Evolutionary conservation across 768 basidiomycete genomes (phyloP).

Genomic region (Mycena filopes): DNA sequence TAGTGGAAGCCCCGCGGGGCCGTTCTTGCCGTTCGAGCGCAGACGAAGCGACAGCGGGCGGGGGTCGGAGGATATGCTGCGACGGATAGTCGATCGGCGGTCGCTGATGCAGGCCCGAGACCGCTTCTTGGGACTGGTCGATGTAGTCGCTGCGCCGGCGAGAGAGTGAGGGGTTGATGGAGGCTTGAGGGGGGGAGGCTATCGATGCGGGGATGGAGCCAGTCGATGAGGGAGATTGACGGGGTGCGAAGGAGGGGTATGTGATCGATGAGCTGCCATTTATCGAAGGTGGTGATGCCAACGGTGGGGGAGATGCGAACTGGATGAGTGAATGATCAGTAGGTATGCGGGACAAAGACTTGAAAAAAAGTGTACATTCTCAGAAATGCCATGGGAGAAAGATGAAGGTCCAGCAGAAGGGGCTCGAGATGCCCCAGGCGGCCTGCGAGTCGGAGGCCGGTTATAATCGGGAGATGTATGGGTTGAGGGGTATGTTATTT

Average conservation of each 20-base stretch:
- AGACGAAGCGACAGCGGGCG: conserved; percentile 80
- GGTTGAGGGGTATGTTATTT: conserved; percentile 40
- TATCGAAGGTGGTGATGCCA: conserved; percentile 29
- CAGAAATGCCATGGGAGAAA: conserved; percentile 59
- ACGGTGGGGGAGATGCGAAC: conserved; percentile 48
- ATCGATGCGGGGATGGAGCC: conserved; percentile 54
- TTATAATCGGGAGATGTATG: conserved; percentile 16
- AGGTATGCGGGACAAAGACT: conserved; percentile 8
- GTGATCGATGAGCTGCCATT: conserved; percentile 60
- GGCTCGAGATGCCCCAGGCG: conserved; percentile 27
- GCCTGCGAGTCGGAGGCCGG: conserved; percentile 27
- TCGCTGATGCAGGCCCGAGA: conserved; percentile 58
- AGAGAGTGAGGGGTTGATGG: conserved; percentile 82
- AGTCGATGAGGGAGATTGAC: conserved; percentile 48
- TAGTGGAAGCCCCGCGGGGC: background rate
- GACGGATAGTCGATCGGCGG: conserved; percentile 83
- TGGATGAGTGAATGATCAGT: conserved; percentile 40
- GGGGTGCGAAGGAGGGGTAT: conserved; percentile 61
- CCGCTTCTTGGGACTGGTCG: conserved; percentile 78
- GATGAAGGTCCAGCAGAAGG: conserved; percentile 37
- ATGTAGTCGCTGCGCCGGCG: conserved; percentile 83
- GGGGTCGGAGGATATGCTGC: conserved; percentile 75
- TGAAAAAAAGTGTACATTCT: conserved; percentile 59
- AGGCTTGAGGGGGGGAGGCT: conserved; percentile 84
- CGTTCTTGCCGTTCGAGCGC: conserved; percentile 77